Conservation (phyloP, 2,329 filamentous ascomycete species). For the Ampelomyces quisqualis region DNA sequence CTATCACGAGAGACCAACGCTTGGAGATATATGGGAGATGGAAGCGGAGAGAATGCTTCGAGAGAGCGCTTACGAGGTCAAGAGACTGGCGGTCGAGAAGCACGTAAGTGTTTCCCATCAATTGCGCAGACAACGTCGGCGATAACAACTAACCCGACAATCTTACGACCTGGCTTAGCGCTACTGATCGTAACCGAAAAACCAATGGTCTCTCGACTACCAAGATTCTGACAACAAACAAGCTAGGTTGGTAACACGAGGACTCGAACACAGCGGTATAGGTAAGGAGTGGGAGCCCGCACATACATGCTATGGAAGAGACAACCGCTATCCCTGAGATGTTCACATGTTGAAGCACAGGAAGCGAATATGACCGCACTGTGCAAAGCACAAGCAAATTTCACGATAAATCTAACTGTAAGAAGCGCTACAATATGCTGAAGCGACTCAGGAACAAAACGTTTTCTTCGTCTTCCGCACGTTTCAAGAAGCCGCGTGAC, state of each 20-base stretch:
- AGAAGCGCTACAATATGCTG: no score
- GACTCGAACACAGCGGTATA: neutral
- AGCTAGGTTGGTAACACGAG: neutral
- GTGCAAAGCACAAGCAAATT: no score
- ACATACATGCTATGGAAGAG: no score
- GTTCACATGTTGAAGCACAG: no score
- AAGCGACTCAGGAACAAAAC: no score
- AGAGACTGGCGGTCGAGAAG: neutral
- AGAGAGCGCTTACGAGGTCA: neutral
- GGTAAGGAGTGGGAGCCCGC: no score
- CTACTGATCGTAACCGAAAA: conserved; percentile 1
- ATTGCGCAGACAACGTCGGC: neutral
- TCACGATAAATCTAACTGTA: no score
- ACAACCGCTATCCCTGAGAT: no score
- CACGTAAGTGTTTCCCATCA: conserved; percentile 1
- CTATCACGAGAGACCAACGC: neutral
- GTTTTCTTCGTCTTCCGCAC: no score
- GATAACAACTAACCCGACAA: neutral
- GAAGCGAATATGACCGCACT: no score
- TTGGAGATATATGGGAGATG: conserved; percentile 8
- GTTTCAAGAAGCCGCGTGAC: no score
- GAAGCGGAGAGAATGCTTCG: conserved; percentile 1
- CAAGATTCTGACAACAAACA: neutral
- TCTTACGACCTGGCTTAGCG: conserved; percentile 1
- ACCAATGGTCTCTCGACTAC: conserved; percentile 1